Evolutionary conservation across 805 yeast species (phyloP), one percentile per base, ranked within the genome.

Genomic region (Starmera caribaea): DNA sequence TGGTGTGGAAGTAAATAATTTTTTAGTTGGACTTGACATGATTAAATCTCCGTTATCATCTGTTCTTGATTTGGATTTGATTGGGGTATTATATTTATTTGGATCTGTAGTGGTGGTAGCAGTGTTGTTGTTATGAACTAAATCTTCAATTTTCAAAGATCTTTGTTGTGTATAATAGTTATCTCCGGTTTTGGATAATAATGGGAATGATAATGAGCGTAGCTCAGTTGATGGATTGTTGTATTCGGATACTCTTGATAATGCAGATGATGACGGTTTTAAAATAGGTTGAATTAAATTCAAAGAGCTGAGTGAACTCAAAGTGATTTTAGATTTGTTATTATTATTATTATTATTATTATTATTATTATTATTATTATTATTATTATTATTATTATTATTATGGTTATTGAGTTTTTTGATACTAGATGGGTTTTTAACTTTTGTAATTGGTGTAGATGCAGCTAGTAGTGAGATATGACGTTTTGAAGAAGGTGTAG

Each of bases 1-100:
- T 8, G 74, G 73, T 3, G 73, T 68, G 4, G 69, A 58, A 43
- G 63, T 47, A 14, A 43, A 46, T 8, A 42, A 8, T 26, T 59
- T 44, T 46, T 62, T 63, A 1, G 66, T 62, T 36, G 71, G 71
- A 26, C 67, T 59, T 6, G 64, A 57, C 50, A 61, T 39, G 8
- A 59, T 32, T 34, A 45, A 31, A 32, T 53, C 58, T 14, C 51
- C 53, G 27, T 37, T 44, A 5, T 45, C 51, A 35, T 42, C 45
- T 13, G 34, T 21, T 21, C 8, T 21, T 21, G 26, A 21, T 5
- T 21, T 21, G 4, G 26, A 21, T 21, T 21, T 21, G 26, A 21
- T 21, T 21, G 26, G 26, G 54, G 54, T 2, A 55, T 52, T 3
- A 44, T 39, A 54, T 38, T 33, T 34, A 35, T n/a, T 16, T 14